phyloP scores from a whole-genome alignment of 1,284 basidiomycete genomes.

The Schizophyllum commune region DNA sequence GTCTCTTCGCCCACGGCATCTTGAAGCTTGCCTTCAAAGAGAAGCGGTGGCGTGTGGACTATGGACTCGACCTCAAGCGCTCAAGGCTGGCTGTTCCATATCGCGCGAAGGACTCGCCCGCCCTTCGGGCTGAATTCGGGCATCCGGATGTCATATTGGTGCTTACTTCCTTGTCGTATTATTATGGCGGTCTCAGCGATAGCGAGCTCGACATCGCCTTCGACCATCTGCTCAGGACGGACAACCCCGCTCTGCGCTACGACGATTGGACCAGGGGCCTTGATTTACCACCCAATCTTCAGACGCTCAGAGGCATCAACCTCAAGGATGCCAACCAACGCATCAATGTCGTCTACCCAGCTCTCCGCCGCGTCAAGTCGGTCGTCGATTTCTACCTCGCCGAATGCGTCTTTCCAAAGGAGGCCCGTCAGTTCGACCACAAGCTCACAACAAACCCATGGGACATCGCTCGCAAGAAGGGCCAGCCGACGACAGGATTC shows the following conservation, averaged over 20 bases:
- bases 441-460: slow-evolving; percentile 44
- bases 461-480: slow-evolving; percentile 38
- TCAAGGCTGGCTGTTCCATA: slow-evolving; percentile 47
- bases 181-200: slow-evolving; percentile 37
- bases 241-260: slow-evolving; percentile 38
- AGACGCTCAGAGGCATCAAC: slow-evolving; percentile 28
- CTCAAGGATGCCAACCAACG: slow-evolving; percentile 31
- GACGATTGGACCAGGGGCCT: slow-evolving; percentile 28
- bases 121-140: slow-evolving; percentile 44
- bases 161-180: slow-evolving; percentile 45
- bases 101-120: slow-evolving; percentile 44
- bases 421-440: slow-evolving; percentile 38
- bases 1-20: slow-evolving; percentile 35
- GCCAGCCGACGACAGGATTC: slow-evolving; percentile 39
- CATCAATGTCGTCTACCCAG: slow-evolving; percentile 21
- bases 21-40: slow-evolving; percentile 33
- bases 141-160: slow-evolving; percentile 43
- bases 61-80: slow-evolving; percentile 35
- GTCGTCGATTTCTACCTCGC: slow-evolving; percentile 44
- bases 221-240: slow-evolving; percentile 30
- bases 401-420: slow-evolving; percentile 39
- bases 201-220: slow-evolving; percentile 33
- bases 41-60: slow-evolving; percentile 45
- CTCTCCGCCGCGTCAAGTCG: slow-evolving; percentile 29
- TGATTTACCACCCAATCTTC: slow-evolving; percentile 11